A percentile compares a stretch with the other conserved stretches of the same genome.
Conservation (phyloP, 78 protist species). For the Reticulomyxa filosa region DNA sequence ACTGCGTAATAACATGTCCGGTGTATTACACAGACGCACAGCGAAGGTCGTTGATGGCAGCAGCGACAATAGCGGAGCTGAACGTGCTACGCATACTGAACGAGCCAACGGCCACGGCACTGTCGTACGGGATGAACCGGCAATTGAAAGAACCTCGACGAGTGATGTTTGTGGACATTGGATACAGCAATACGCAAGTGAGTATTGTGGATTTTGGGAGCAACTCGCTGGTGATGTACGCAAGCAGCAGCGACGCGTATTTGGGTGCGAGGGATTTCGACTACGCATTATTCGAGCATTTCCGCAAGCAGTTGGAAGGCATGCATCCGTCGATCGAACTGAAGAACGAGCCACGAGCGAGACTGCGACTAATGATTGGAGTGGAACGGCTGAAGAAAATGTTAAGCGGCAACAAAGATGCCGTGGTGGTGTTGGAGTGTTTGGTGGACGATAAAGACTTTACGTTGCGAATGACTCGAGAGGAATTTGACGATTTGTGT, state of each 20-base stretch:
- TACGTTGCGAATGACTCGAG: background rate
- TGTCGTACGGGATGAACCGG: too few relatives aligned
- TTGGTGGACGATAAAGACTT: background rate
- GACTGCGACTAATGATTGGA: background rate
- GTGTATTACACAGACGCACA: too few relatives aligned
- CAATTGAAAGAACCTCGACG: too few relatives aligned
- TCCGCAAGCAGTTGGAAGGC: background rate
- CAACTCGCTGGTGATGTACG: background rate
- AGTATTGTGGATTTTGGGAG: background rate
- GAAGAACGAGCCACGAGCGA: background rate
- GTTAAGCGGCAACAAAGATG: background rate
- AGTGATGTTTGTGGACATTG: background rate
- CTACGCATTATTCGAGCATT: background rate
- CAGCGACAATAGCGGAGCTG: too few relatives aligned
- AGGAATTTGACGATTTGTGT: background rate
- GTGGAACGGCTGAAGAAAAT: background rate
- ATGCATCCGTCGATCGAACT: background rate
- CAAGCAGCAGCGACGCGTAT: background rate
- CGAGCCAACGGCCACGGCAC: too few relatives aligned
- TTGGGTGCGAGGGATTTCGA: background rate
- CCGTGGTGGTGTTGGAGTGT: background rate
- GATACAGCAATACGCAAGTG: background rate
- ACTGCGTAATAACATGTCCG: too few relatives aligned
- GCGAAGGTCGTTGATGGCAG: too few relatives aligned
- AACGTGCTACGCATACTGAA: too few relatives aligned